Conservation (phyloP, 2,329 filamentous ascomycete genomes). For the Pleomassaria siparia region DNA sequence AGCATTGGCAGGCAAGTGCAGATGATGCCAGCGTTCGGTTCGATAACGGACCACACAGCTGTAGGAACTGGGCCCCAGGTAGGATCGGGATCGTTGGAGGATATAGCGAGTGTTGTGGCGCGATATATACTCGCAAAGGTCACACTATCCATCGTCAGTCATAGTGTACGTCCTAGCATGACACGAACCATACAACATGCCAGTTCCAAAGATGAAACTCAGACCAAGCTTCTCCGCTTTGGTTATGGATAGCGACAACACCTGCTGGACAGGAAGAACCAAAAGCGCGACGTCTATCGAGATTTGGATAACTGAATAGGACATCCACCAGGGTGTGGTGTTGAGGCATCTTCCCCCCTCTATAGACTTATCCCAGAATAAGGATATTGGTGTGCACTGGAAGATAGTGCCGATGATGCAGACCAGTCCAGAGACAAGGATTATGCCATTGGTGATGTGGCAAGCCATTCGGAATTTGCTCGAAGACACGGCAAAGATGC, state of each 20-base stretch:
- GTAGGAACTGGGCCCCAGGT: conserved; percentile 26
- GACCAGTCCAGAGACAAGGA: conserved; percentile 33
- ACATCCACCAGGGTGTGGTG: conserved; percentile 29
- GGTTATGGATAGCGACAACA: conserved; percentile 21
- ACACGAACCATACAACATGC: conserved; percentile 16
- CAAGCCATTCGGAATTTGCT: conserved; percentile 28
- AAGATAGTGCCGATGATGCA: conserved; percentile 35
- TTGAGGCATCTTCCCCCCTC: conserved; percentile 31
- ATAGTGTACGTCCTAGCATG: neutral
- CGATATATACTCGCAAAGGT: conserved; percentile 28
- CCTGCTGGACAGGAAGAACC: conserved; percentile 21
- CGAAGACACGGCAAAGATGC: conserved; percentile 33
- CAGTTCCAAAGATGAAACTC: conserved; percentile 24
- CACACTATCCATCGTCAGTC: conserved; percentile 7
- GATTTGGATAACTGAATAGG: conserved; percentile 24
- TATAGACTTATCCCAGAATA: conserved; percentile 35
- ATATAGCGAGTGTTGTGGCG: conserved; percentile 26
- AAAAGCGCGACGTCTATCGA: conserved; percentile 22
- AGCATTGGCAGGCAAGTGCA: conserved; percentile 18
- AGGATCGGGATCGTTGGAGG: conserved; percentile 23
- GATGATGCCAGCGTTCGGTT: conserved; percentile 26
- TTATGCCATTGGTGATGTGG: conserved; percentile 29
- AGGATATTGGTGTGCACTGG: conserved; percentile 34
- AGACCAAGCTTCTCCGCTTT: conserved; percentile 23
- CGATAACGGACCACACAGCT: conserved; percentile 26